phyloP scores from a whole-genome alignment of 768 basidiomycete species.

The Pleurotus ostreatus region DNA sequence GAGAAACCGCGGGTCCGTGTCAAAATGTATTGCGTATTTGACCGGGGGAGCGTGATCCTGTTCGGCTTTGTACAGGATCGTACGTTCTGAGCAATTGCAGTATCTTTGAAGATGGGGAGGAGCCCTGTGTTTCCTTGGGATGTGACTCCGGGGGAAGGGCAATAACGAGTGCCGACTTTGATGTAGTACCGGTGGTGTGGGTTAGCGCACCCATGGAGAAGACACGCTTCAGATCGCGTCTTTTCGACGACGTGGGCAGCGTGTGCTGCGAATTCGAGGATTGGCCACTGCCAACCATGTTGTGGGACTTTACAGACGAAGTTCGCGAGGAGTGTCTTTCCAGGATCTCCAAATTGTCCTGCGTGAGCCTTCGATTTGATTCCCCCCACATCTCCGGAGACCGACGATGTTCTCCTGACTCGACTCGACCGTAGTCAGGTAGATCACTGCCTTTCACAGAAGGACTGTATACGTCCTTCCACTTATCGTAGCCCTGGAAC shows the following conservation, averaged over 20 bases:
- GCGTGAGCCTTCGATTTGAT: neutral
- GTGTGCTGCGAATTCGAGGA: neutral
- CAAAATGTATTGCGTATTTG: neutral
- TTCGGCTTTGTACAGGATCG: neutral
- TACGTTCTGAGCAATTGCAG: neutral
- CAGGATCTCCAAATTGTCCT: neutral
- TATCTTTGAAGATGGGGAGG: too few species aligned
- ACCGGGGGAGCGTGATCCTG: neutral
- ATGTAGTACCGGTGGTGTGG: neutral
- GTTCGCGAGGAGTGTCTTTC: neutral
- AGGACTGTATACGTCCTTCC: neutral
- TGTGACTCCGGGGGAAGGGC: neutral
- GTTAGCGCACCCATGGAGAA: slow-evolving; percentile 1
- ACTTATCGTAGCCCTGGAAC: neutral
- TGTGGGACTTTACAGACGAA: neutral
- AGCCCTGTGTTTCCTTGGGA: too few species aligned
- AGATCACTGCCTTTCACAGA: neutral
- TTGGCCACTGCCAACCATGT: neutral
- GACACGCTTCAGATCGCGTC: neutral
- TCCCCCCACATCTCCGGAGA: neutral
- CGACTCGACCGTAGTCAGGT: neutral
- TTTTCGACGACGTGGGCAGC: neutral
- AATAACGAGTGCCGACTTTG: neutral
- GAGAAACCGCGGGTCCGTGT: neutral
- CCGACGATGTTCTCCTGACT: neutral